Base-by-base conservation (phyloP, 2,329 filamentous ascomycete species). In the Pseudogymnoascus sp. region DNA sequence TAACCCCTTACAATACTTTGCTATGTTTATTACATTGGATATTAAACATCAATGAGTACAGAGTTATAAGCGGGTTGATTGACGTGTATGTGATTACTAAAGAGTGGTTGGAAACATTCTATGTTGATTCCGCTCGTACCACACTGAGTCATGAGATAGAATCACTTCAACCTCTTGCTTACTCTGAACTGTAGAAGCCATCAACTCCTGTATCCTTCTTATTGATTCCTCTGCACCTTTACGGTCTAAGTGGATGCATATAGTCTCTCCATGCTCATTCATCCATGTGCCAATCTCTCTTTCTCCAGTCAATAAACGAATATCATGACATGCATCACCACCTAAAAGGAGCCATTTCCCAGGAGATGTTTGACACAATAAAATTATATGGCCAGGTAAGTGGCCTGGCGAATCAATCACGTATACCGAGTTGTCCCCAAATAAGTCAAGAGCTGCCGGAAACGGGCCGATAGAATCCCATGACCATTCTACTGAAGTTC, bases 281-380 rank as follows among this genome's bases (percentile, higher is more conserved):
- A 78, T 73, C 70, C 80, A 84, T 61, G 77, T 69, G 1, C 80
- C 82, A 61, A 85, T 80, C 0, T 73, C 78, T 65, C 76, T 81
- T 68, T 83, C 80, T 0, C 80, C 80, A 1, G 71, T 77, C 69
- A 84, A 69, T 1, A 84, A 75, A 38, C 82, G 69, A 0, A 72
- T 71, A 68, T 84, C 80, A 66, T 85, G 82, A 64, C 79, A 84
- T 33, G 78, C 78, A 67, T 85, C 82, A 0, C 81, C 82, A 6
- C 77, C 79, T 0, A 85, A 75, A 66, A 79, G 80, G 1, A 82
- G 71, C 73, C 79, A 82, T 43, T 74, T 75, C 43, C 67, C 62
- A 4, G 73, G 69, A 0, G 68, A 74, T 0, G 73, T 74, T 0
- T 78, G 74, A 5, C 74, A 78, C 0, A 83, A 73, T 1, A 83